Evolutionary conservation across 164 flowering plant genomes (phyloP).

Genomic region (Protea cynaroides): DNA sequence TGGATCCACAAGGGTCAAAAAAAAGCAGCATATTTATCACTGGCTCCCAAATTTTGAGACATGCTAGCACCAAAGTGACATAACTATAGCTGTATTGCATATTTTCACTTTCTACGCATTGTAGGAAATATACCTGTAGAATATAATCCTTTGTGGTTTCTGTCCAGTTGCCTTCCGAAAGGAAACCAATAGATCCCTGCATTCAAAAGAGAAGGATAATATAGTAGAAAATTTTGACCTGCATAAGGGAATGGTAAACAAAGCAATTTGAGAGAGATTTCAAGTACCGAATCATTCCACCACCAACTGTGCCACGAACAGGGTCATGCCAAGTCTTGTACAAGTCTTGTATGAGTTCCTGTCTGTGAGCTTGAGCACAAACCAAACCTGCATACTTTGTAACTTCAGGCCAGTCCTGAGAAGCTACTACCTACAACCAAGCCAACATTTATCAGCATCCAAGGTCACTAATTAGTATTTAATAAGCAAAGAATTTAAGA

Average conservation of each 20-base stretch:
- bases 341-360: slow-evolving; percentile 31
- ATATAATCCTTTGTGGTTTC: slow-evolving; percentile 61
- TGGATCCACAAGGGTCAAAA: too few relatives aligned
- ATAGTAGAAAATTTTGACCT: not conserved
- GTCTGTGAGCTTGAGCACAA: slow-evolving; percentile 30
- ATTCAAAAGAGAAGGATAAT: slow-evolving; percentile 6
- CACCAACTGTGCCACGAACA: slow-evolving; percentile 16
- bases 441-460: slow-evolving; percentile 16
- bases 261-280: not conserved
- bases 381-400: slow-evolving; percentile 25
- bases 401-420: slow-evolving; percentile 26
- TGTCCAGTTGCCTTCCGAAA: slow-evolving; percentile 69
- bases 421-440: slow-evolving; percentile 24
- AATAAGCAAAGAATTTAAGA: not conserved
- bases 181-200: slow-evolving; percentile 55
- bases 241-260: not conserved
- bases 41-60: too few relatives aligned
- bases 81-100: too few relatives aligned
- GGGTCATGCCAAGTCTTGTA: slow-evolving; percentile 29
- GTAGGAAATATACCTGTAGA: slow-evolving; percentile 44
- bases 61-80: too few relatives aligned
- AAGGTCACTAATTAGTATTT: not conserved
- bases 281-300: slow-evolving; percentile 28
- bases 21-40: too few relatives aligned
- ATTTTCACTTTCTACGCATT: not conserved